Base-by-base conservation (phyloP, 192 early-diverging fungal genomes). In the Dimargaris cristalligena region DNA sequence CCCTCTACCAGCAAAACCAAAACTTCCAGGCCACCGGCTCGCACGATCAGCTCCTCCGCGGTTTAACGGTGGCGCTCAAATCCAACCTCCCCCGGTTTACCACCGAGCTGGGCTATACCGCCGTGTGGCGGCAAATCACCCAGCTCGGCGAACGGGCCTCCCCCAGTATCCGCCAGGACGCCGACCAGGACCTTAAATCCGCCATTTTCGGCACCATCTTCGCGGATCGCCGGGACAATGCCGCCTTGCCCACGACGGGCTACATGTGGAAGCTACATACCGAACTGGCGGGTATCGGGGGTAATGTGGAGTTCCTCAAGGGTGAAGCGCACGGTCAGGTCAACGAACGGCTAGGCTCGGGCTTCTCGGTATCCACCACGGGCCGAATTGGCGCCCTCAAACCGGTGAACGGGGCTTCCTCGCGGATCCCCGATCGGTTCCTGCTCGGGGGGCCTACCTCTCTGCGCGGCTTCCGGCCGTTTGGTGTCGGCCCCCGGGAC, bases 401-500 rank as follows among this genome's bases (percentile, higher is more conserved):
- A 55, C 74, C 80, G 3, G 56, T 87, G 3, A 68, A 68, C 32
- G 65, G 66, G n/a, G 69, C 70, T 22, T 50, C 58, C 10, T 78
- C 87, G 38, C 73, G 78, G n/a, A 69, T 94, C 20, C 78, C 81
- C 10, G 94, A 98, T 71, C 74, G 90, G 32, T 92, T 95, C 67
- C 78, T 83, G 61, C 66, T 98, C 25, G 94, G 94, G 31, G 94
- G 94, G 6, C 83, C 85, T 34, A 76, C 79, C 45, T 85, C 84
- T 26, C 72, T 98, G 11, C 77, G 94, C 33, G 94, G 94, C 11
- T 98, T 98, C 70, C 72, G 76, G 70, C 77, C 84, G 44, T 79
- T 79, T 66, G 94, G 94, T 2, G 72, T 96, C 35, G 94, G 92
- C 25, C 90, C 92, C 6, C 80, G 80, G 60, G 90, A 94, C 55